These are phyloP conservation scores for Eutypa lata DNA, from an alignment of 2,329 filamentous ascomycete species.

Conservation along the genomic window DNA sequence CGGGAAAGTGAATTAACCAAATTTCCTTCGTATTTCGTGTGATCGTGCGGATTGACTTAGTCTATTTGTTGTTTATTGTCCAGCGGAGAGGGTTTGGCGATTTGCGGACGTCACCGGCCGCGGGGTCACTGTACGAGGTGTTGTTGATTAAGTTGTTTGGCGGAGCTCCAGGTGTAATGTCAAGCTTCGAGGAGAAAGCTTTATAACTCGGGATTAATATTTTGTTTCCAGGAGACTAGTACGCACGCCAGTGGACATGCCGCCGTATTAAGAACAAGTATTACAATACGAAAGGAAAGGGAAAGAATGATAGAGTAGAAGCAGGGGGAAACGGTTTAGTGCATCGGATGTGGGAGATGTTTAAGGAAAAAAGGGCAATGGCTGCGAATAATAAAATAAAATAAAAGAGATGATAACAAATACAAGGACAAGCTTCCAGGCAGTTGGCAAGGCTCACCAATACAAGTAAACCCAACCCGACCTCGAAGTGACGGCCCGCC, in stretches of 20 bases:
- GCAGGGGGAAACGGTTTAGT: constrained; percentile 15
- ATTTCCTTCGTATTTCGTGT: constrained; percentile 18
- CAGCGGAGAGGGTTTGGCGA: constrained; percentile 17
- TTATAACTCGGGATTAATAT: constrained; percentile 2
- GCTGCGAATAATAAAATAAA: constrained; percentile 14
- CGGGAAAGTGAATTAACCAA: constrained; percentile 16
- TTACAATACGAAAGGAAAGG: constrained; percentile 7
- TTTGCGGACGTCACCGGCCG: constrained; percentile 22
- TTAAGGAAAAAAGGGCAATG: constrained; percentile 18
- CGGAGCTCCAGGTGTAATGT: constrained; percentile 4
- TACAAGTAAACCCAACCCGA: constrained; percentile 14
- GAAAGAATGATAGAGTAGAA: constrained; percentile 11
- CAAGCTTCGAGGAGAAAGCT: constrained; percentile 14
- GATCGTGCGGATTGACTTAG: constrained; percentile 16
- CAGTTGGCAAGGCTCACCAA: background rate
- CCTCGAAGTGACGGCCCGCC: constrained; percentile 6
- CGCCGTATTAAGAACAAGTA: background rate
- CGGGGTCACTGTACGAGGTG: constrained; percentile 3
- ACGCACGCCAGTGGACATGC: constrained; percentile 13
- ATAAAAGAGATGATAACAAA: constrained; percentile 7
- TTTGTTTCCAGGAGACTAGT: constrained; percentile 1
- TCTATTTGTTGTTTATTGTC: constrained; percentile 10
- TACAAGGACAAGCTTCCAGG: constrained; percentile 19
- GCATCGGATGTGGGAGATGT: constrained; percentile 24
- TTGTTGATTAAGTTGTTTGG: background rate